Evolutionary conservation across 73 alveolate genomes (phyloP).

Genomic region (Paramecium pentaurelia): DNA sequence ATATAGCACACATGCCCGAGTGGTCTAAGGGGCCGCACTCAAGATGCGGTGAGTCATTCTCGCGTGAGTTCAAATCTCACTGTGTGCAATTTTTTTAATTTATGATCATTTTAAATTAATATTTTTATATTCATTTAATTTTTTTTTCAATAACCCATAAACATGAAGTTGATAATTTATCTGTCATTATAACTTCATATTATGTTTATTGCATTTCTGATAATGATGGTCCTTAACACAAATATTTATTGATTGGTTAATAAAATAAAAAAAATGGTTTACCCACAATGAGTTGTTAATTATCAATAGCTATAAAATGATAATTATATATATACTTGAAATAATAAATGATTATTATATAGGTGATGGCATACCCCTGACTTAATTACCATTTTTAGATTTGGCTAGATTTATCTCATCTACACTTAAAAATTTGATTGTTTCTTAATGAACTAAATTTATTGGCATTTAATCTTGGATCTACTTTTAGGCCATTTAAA

Average conservation of each 20-base stretch:
- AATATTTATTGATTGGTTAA: background rate
- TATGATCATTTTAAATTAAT: background rate
- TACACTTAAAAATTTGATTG: background rate
- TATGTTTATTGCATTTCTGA: background rate
- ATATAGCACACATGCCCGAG: conserved; percentile 58
- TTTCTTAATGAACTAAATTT: background rate
- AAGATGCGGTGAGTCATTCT: conserved; percentile 58
- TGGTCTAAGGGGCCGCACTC: conserved; percentile 63
- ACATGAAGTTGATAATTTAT: background rate
- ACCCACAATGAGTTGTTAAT: background rate
- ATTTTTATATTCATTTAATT: background rate
- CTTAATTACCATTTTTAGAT: background rate
- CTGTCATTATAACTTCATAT: background rate
- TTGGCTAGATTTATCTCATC: background rate
- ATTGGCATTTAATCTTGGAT: background rate
- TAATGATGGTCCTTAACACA: background rate
- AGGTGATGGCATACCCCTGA: background rate
- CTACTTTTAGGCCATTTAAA: background rate
- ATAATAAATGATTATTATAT: background rate
- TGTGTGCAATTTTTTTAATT: conserved; percentile 19
- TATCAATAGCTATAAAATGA: background rate
- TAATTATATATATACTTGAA: background rate
- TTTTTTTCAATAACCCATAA: background rate
- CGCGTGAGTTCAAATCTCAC: conserved; percentile 60
- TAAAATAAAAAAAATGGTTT: background rate